Percentiles rank a stretch among this genome's conserved stretches.
Evolutionary conservation across 108 stramenopile genomes (phyloP).

Genomic region (Fistulifera solaris): DNA sequence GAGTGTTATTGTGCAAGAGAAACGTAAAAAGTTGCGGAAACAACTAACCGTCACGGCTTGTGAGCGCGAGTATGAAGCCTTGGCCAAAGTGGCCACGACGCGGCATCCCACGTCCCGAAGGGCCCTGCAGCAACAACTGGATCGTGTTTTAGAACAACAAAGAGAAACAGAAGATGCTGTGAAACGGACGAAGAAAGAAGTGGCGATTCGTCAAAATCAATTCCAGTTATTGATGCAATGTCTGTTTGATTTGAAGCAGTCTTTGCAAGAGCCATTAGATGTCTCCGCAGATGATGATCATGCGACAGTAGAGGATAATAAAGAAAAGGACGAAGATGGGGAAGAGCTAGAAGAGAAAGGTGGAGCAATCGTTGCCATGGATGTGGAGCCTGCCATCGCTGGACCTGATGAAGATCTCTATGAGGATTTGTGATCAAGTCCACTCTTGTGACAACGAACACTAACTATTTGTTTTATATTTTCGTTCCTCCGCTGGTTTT

Average conservation of each 20-base stretch:
- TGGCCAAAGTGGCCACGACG: conserved; percentile 3
- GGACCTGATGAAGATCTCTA: too few relatives aligned
- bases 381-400: too few relatives aligned
- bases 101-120: not conserved
- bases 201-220: conserved; percentile 5
- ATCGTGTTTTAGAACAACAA: not conserved
- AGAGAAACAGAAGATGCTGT: not conserved
- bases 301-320: too few relatives aligned
- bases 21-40: conserved; percentile 7
- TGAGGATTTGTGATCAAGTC: not conserved
- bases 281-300: not conserved
- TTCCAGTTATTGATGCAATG: conserved; percentile 10
- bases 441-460: not conserved
- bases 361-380: too few relatives aligned
- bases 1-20: not conserved
- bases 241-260: conserved; percentile 14
- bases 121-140: conserved; percentile 5
- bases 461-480: not conserved
- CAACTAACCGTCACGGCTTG: not conserved
- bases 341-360: too few relatives aligned
- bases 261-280: conserved; percentile 5
- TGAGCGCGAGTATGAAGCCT: conserved; percentile 8
- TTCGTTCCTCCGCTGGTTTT: too few relatives aligned
- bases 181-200: not conserved
- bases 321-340: too few relatives aligned